phyloP scores from a whole-genome alignment of 768 basidiomycete genomes.

The Dioszegia crocea region DNA sequence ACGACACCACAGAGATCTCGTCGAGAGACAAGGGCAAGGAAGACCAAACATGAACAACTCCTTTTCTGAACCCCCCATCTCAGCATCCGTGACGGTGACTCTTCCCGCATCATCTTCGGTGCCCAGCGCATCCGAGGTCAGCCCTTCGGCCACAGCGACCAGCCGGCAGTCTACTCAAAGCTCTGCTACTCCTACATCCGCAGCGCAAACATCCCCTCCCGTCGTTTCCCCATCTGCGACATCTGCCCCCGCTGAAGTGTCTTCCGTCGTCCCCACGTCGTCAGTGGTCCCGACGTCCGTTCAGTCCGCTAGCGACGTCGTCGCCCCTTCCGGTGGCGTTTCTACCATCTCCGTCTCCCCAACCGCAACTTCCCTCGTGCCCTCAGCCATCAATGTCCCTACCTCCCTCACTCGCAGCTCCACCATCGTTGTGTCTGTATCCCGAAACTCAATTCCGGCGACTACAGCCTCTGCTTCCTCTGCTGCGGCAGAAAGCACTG shows the following conservation, averaged over 20 bases:
- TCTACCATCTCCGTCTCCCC: slow-evolving; percentile 5
- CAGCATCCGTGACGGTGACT: background rate
- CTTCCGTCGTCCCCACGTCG: background rate
- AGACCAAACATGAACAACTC: slow-evolving; percentile 7
- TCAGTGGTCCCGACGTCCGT: slow-evolving; percentile 3
- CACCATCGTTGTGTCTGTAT: background rate
- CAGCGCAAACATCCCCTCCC: background rate
- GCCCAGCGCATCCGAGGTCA: too few species aligned
- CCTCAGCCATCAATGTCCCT: background rate
- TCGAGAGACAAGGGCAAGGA: background rate
- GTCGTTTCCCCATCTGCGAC: background rate
- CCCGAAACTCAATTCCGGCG: background rate
- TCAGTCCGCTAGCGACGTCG: background rate
- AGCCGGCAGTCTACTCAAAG: background rate
- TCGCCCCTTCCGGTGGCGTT: background rate
- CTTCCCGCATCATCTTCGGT: background rate
- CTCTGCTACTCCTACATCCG: background rate
- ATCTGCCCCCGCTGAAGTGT: background rate
- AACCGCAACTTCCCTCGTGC: background rate
- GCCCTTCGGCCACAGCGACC: background rate
- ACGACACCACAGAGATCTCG: background rate
- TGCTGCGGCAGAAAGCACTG: slow-evolving; percentile 9
- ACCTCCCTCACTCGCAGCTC: background rate
- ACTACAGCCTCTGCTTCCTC: slow-evolving; percentile 17
- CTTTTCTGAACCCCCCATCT: slow-evolving; percentile 1